Evolutionary conservation across 805 yeast genomes (phyloP), one percentile per base, ranked within the genome.

Genomic region (Kodamaea kaohsiungensis): DNA sequence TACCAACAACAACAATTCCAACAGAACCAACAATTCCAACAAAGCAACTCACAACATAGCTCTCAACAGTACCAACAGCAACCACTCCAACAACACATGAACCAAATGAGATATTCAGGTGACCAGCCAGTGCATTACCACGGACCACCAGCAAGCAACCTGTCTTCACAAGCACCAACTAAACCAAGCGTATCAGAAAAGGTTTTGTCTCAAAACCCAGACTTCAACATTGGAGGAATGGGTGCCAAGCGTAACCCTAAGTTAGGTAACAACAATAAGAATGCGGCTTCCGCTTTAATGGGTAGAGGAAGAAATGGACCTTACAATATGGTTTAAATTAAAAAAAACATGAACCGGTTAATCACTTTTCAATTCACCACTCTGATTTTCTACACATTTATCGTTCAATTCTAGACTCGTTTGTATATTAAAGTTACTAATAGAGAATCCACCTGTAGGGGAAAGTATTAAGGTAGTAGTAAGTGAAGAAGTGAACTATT

Each of bases 141-240:
- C 17, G 38, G 48, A 13, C 52, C 51, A 45, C 54, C 52, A 12
- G 59, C 52, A 39, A 35, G 45, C 18, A 10, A 56, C 59, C 48
- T 22, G 17, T 22, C 49, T 25, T 18, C 40, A 15, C 19, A 25
- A 49, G 25, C 43, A 10, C 46, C 55, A 4, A n/a, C n/a, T n/a
- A 38, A 49, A 7, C 69, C 72, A 3, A 70, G 78, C 3, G 66
- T 72, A 13, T 69, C 78, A 1, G 79, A 76, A 52, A 69, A 62
- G 54, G 75, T 68, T 3, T 67, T 76, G 58, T 69, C 65, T 47
- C 66, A 61, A 49, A 75, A 76, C 56, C 80, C 80, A 0, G 79
- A 76, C 59, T 73, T 75, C 53, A 61, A 73, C 9, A 49, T 71
- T 48, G 75, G 73, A 30, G 35, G 35, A 6, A 38, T 51, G 43